Percentiles rank a stretch among this genome's conserved stretches.
Evolutionary conservation across 176 grass and related monocot species (phyloP).

Genomic region (Aegilops umbellulata): DNA sequence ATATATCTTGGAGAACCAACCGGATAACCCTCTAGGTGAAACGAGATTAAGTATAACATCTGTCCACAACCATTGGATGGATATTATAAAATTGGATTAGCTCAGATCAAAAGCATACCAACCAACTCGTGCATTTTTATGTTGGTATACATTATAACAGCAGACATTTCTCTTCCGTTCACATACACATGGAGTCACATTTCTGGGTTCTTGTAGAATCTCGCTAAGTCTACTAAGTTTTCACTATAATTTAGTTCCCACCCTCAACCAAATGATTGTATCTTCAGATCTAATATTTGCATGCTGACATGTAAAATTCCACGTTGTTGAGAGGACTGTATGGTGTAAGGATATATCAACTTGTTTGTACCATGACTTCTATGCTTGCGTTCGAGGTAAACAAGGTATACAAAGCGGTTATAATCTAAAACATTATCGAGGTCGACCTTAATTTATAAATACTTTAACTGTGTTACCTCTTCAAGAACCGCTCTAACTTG

Average conservation of each 20-base stretch:
- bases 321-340: not conserved
- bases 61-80: not conserved
- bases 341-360: not conserved
- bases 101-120: not conserved
- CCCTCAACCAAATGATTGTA: not conserved
- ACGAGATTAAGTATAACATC: not conserved
- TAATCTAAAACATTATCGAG: not conserved
- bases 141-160: not conserved
- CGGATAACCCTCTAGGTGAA: not conserved
- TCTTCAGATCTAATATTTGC: not conserved
- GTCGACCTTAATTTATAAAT: not conserved
- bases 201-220: not conserved
- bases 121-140: not conserved
- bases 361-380: not conserved
- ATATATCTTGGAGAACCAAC: not conserved
- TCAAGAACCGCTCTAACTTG: conserved; percentile 99
- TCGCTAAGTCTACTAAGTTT: not conserved
- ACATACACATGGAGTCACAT: not conserved
- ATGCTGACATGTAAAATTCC: not conserved
- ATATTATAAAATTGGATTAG: not conserved
- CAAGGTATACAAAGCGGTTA: not conserved
- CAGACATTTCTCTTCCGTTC: not conserved
- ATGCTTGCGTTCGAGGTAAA: not conserved
- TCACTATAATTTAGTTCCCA: not conserved
- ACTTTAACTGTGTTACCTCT: conserved; percentile 57